phyloP scores from a whole-genome alignment of 352 stramenopile genomes.

The Pythium sp. region DNA sequence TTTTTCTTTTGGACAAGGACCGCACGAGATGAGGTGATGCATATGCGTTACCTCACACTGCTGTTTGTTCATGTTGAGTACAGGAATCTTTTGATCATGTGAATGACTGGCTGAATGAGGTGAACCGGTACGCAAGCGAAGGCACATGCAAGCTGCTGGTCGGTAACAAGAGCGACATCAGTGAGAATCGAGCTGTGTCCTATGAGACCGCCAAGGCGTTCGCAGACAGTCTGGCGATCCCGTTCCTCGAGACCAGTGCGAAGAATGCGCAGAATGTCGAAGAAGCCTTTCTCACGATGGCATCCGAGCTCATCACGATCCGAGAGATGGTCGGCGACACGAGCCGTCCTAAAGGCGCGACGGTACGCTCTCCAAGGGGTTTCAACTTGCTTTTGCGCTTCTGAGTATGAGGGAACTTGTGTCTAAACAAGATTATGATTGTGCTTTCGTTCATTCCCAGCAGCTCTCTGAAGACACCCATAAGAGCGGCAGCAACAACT shows the following conservation, averaged over 20 bases:
- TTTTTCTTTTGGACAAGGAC: not conserved
- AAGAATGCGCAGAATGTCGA: conserved; percentile 99
- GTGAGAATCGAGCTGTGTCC: conserved; percentile 93
- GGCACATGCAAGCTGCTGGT: conserved; percentile 99
- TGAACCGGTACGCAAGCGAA: conserved; percentile 97
- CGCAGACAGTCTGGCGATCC: conserved; percentile 96
- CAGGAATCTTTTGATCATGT: conserved; percentile 99
- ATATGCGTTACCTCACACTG: not conserved
- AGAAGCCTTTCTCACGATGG: conserved; percentile 99
- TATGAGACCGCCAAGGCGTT: conserved; percentile 97
- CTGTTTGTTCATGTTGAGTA: not conserved
- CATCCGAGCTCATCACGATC: conserved; percentile 95
- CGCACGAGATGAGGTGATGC: not conserved
- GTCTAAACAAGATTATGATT: not conserved
- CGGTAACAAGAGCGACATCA: conserved; percentile 99
- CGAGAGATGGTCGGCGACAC: conserved; percentile 83
- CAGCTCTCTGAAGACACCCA: conserved; percentile 19
- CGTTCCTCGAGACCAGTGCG: conserved; percentile 98
- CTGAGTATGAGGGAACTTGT: not conserved
- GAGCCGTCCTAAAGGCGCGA: conserved; percentile 60
- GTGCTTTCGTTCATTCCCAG: not conserved
- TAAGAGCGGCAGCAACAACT: conserved; percentile 13
- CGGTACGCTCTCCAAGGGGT: conserved; percentile 30
- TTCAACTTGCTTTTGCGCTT: not conserved
- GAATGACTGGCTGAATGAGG: conserved; percentile 99